Percentiles rank a stretch among this genome's conserved stretches.
Conservation (phyloP, 179 eudicot species). For the Heliamphora pulchella region DNA sequence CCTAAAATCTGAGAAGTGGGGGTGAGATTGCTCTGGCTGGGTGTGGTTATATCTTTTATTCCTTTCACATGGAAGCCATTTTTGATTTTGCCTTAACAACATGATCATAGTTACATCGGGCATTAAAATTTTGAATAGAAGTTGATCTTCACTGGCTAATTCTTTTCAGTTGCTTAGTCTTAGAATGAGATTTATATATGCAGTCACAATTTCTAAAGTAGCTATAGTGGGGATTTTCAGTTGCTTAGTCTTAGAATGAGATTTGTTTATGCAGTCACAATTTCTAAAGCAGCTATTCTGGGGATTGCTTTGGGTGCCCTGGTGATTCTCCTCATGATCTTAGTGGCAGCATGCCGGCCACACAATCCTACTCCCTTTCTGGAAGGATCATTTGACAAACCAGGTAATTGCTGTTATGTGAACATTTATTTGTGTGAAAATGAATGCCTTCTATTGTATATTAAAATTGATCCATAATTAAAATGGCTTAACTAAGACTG, state of each 20-base stretch:
- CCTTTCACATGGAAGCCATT: too few species aligned
- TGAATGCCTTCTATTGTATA: background rate
- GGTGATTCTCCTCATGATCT: conserved; percentile 75
- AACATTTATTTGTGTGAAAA: background rate
- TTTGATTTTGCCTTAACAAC: background rate
- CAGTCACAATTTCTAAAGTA: conserved; percentile 72
- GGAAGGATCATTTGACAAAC: conserved; percentile 70
- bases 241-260: background rate
- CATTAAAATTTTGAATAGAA: background rate
- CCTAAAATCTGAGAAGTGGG: background rate
- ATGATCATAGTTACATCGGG: background rate
- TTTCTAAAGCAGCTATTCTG: conserved; percentile 81
- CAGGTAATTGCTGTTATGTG: conserved; percentile 43
- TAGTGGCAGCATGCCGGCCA: conserved; percentile 73
- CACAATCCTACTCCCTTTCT: conserved; percentile 52
- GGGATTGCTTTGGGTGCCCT: conserved; percentile 93
- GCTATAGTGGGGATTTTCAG: conserved; percentile 67
- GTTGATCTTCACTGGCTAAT: background rate
- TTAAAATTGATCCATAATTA: background rate
- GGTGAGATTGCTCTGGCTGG: background rate
- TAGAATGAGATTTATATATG: conserved; percentile 11
- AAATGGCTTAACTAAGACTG: background rate
- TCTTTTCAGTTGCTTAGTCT: conserved; percentile 11
- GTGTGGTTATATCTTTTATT: background rate
- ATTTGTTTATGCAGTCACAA: conserved; percentile 38